These are phyloP conservation scores for Ustilago bromivora DNA, from an alignment of 1,284 basidiomycete species.

Conservation along the genomic window DNA sequence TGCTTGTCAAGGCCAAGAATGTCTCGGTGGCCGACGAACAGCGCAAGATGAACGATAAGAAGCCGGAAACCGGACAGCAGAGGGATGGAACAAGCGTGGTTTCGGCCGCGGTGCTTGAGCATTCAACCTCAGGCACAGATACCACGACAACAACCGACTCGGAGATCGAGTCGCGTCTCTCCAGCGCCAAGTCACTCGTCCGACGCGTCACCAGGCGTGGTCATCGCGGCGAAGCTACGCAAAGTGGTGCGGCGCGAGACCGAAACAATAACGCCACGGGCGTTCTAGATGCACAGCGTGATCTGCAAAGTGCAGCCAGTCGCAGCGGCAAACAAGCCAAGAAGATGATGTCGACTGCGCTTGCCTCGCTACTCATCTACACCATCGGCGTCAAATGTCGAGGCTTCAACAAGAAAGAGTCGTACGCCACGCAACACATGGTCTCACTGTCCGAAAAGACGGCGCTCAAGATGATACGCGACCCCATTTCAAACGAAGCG, in stretches of 20 bases:
- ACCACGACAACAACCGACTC: conserved; percentile 46
- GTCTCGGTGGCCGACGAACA: conserved; percentile 26
- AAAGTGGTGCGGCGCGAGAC: background rate
- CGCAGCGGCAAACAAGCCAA: conserved; percentile 34
- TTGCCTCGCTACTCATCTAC: conserved; percentile 87
- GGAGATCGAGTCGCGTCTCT: conserved; percentile 45
- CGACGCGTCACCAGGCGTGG: conserved; percentile 40
- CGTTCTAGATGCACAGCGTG: conserved; percentile 1
- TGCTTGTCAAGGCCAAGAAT: conserved; percentile 80
- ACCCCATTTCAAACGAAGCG: conserved; percentile 71
- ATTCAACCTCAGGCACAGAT: conserved; percentile 32
- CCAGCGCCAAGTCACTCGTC: conserved; percentile 53
- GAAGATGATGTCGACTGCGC: conserved; percentile 77
- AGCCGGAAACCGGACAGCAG: background rate
- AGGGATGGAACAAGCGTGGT: conserved; percentile 17
- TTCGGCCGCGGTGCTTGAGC: conserved; percentile 23
- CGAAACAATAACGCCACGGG: conserved; percentile 14
- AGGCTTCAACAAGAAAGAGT: conserved; percentile 89
- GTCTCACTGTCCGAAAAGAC: conserved; percentile 88
- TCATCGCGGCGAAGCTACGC: conserved; percentile 6
- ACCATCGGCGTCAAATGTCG: conserved; percentile 95
- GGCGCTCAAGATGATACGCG: conserved; percentile 60
- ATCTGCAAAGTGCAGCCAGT: background rate
- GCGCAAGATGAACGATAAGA: conserved; percentile 14
- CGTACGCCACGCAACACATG: conserved; percentile 87